Evolutionary conservation across 1,284 basidiomycete species (phyloP).

Genomic region (Quambalaria eucalypti): DNA sequence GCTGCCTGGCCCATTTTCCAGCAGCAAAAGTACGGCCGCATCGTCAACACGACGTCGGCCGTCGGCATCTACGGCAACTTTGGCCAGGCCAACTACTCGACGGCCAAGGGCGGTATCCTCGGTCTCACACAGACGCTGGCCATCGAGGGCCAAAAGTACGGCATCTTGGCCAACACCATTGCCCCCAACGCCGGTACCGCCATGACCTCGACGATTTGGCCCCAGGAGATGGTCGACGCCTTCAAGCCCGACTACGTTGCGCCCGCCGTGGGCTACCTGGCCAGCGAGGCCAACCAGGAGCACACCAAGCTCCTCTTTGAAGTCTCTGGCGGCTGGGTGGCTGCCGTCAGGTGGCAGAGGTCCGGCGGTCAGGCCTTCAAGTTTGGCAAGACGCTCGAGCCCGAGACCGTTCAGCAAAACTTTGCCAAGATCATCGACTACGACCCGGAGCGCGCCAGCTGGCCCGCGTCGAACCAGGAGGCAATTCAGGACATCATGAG

Average conservation of each 20-base stretch:
- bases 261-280: slow-evolving; percentile 80
- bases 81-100: slow-evolving; percentile 67
- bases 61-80: slow-evolving; percentile 90
- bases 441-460: slow-evolving; percentile 40
- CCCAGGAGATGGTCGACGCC: slow-evolving; percentile 84
- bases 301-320: slow-evolving; percentile 76
- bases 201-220: slow-evolving; percentile 55
- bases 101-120: slow-evolving; percentile 87
- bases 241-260: slow-evolving; percentile 94
- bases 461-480: slow-evolving; percentile 29
- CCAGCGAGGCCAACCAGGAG: slow-evolving; percentile 66
- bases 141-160: slow-evolving; percentile 81
- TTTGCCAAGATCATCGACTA: slow-evolving; percentile 41
- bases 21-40: slow-evolving; percentile 92
- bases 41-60: slow-evolving; percentile 84
- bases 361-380: slow-evolving; percentile 59
- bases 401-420: slow-evolving; percentile 40
- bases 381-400: slow-evolving; percentile 31
- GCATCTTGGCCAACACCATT: slow-evolving; percentile 79
- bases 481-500: slow-evolving; percentile 30
- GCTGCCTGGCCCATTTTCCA: slow-evolving; percentile 96
- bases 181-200: slow-evolving; percentile 67
- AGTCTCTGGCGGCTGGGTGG: slow-evolving; percentile 83
- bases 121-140: slow-evolving; percentile 81
- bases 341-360: slow-evolving; percentile 86